Conservation (phyloP, 2,329 filamentous ascomycete genomes). For the Samsoniella hepiali region DNA sequence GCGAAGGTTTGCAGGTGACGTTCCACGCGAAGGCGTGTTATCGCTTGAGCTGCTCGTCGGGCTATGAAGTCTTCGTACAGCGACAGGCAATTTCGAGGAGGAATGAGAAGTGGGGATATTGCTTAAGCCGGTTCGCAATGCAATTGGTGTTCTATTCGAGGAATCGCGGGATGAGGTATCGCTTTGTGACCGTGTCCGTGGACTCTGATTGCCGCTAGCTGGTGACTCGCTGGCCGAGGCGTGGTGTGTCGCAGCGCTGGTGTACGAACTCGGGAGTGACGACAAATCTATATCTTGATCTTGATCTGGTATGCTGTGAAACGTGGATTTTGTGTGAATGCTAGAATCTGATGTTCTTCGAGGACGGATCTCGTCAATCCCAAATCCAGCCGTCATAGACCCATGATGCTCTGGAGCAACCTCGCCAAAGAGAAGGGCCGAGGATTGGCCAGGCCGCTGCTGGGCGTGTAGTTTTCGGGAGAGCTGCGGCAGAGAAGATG, state of each 20-base stretch:
- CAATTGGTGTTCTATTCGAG: conserved; percentile 25
- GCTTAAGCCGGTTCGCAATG: conserved; percentile 31
- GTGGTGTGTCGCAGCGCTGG: conserved; percentile 29
- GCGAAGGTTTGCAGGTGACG: conserved; percentile 50
- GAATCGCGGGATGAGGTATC: conserved; percentile 48
- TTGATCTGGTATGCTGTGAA: conserved; percentile 51
- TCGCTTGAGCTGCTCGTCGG: conserved; percentile 44
- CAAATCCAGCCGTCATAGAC: conserved; percentile 53
- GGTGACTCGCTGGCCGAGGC: conserved; percentile 23
- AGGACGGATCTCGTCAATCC: conserved; percentile 51
- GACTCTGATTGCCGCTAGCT: conserved; percentile 28
- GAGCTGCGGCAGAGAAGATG: conserved; percentile 21
- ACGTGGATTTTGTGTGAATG: conserved; percentile 47
- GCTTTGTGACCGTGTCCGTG: conserved; percentile 55
- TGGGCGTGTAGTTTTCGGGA: conserved; percentile 32
- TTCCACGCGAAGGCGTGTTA: conserved; percentile 52
- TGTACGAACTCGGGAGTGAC: conserved; percentile 67
- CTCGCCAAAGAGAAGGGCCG: conserved; percentile 70
- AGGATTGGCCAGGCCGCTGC: conserved; percentile 34
- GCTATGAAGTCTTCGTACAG: conserved; percentile 43
- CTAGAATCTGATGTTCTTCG: conserved; percentile 71
- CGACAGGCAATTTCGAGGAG: conserved; percentile 45
- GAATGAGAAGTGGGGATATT: conserved; percentile 28
- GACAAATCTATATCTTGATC: conserved; percentile 55
- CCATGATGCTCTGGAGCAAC: conserved; percentile 60